phyloP scores from a whole-genome alignment of 2,329 filamentous ascomycete genomes.

The Colletotrichum costaricense region DNA sequence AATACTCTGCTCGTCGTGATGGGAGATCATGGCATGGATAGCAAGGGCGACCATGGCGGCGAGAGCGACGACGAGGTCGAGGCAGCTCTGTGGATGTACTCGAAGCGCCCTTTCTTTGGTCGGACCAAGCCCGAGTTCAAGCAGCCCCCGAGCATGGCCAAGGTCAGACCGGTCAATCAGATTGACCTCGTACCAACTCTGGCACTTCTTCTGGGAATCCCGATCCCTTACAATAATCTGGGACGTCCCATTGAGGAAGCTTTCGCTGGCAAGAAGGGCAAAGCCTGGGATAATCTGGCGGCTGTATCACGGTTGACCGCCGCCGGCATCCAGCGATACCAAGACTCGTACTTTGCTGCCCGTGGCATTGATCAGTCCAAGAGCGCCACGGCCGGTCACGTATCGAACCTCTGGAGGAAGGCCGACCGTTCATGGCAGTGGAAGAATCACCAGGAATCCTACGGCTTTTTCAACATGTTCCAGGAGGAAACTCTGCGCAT shows the following conservation, averaged over 20 bases:
- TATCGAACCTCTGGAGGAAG: slow-evolving; percentile 59
- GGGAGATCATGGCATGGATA: slow-evolving; percentile 99
- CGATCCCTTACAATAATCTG: slow-evolving; percentile 96
- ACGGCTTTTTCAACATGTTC: slow-evolving; percentile 75
- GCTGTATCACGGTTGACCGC: slow-evolving; percentile 81
- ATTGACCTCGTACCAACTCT: slow-evolving; percentile 97
- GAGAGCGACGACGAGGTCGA: slow-evolving; percentile 97
- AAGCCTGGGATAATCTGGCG: slow-evolving; percentile 81
- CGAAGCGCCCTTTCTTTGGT: slow-evolving; percentile 86
- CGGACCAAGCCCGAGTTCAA: slow-evolving; percentile 71
- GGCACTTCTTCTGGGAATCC: slow-evolving; percentile 86
- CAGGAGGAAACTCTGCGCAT: slow-evolving; percentile 81
- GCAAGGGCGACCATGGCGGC: slow-evolving; percentile 97
- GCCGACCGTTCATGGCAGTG: slow-evolving; percentile 54
- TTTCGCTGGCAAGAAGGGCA: slow-evolving; percentile 78
- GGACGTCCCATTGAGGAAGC: slow-evolving; percentile 94
- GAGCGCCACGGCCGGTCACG: slow-evolving; percentile 53
- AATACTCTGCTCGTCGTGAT: slow-evolving; percentile 92
- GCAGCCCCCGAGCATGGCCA: slow-evolving; percentile 76
- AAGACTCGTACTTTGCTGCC: slow-evolving; percentile 81
- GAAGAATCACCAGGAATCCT: slow-evolving; percentile 54
- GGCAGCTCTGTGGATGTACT: slow-evolving; percentile 98
- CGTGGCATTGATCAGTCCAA: slow-evolving; percentile 74
- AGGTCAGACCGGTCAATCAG: slow-evolving; percentile 80
- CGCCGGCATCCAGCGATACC: slow-evolving; percentile 90